Evolutionary conservation across 768 basidiomycete species (phyloP).

Genomic region (Tubosaeta sp.): DNA sequence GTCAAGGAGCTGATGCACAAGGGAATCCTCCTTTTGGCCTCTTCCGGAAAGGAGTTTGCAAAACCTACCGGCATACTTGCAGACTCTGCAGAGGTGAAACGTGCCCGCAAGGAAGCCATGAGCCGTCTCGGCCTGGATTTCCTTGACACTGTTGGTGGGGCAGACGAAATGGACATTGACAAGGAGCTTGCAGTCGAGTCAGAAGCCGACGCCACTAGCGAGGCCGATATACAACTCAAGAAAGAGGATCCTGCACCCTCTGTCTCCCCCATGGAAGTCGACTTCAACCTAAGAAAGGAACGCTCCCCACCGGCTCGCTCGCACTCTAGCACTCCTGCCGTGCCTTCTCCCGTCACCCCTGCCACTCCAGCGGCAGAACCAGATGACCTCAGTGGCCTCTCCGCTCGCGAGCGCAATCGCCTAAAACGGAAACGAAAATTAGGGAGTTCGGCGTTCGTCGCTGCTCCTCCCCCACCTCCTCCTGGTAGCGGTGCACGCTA

Average conservation of each 20-base stretch:
- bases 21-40: constrained; percentile 77
- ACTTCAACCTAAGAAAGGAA: constrained; percentile 37
- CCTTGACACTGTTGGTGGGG: constrained; percentile 62
- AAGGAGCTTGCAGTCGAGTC: constrained; percentile 68
- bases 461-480: constrained; percentile 58
- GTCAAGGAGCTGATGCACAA: constrained; percentile 73
- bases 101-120: constrained; percentile 87
- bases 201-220: constrained; percentile 44
- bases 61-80: constrained; percentile 70
- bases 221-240: constrained; percentile 37
- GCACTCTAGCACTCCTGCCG: constrained; percentile 41
- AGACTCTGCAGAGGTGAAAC: constrained; percentile 75
- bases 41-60: constrained; percentile 88
- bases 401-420: constrained; percentile 89
- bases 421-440: constrained; percentile 92
- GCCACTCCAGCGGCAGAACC: constrained; percentile 34
- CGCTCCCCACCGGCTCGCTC: constrained; percentile 40
- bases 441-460: constrained; percentile 79
- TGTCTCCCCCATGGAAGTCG: constrained; percentile 44
- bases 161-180: constrained; percentile 83
- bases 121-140: constrained; percentile 84
- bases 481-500: constrained; percentile 60
- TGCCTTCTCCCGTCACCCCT: constrained; percentile 46
- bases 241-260: constrained; percentile 34
- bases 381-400: constrained; percentile 54